Evolutionary conservation across 2,329 filamentous ascomycete genomes (phyloP), one percentile per base, ranked within the genome.

Genomic region (Alternaria atra): DNA sequence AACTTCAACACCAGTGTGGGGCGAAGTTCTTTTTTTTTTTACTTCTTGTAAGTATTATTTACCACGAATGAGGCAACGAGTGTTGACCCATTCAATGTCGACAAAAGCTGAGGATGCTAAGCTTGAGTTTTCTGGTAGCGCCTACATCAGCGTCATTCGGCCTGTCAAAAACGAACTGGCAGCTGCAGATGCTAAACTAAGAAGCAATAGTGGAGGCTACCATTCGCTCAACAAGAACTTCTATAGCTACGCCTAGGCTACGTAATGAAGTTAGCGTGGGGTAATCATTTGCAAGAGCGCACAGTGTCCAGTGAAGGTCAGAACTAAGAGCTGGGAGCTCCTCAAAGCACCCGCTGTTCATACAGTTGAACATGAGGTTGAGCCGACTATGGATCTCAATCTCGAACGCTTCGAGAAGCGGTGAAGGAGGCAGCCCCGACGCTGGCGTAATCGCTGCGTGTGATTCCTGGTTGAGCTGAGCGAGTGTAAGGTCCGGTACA

Each of bases 291-390:
- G 55, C 40, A 13, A 54, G 32, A 32, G 55, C 55, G 29, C 32
- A 50, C n/a, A 55, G 23, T 27, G 52, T 40, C 58, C 43, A 61
- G 12, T 54, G 39, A 27, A 52, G 48, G 13, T 58, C n/a, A n/a
- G n/a, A 30, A 6, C n/a, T 37, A 12, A 58, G 32, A 13, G 7
- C 25, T 23, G 32, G 40, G 17, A 62, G 32, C 8, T 58, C 25
- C 9, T 50, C 5, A 13, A n/a, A 47, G 20, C 44, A 29, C 30
- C 40, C 25, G n/a, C 34, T 23, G n/a, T 51, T 55, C 12, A 55
- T 44, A 32, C 53, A 61, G 17, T 47, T 40, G 32, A 61, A 55
- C 15, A 53, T 50, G 37, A 44, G 29, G 1, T 43, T 35, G 13
- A 63, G 48, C 8, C 53, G 13, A 23, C 4, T 29, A 15, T 57